Base-by-base conservation (phyloP, 83 land plant genomes). In the Picea abies region DNA sequence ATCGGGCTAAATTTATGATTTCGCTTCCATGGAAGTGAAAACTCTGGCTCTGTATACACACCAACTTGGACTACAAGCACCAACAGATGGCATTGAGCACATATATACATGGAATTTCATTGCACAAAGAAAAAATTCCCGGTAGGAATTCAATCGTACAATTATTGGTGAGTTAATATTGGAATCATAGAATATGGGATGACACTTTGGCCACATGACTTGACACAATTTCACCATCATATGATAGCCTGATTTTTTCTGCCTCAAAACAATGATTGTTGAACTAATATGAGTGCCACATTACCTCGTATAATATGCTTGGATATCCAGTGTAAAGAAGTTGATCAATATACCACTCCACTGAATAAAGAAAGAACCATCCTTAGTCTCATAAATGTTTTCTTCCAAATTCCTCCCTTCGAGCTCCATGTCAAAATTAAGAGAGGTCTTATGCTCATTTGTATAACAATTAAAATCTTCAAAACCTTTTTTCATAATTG, bases 261-360 rank as follows among this genome's bases (percentile, higher is more conserved):
- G 67, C 78, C 93, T 87, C 82, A 72, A 56, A 41, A 96, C 90
- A 23, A 96, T 93, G 11, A 96, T 82, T 29, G 92, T 92, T 49
- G 96, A 89, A 83, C 91, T 86, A 0, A 2, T 32, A 32, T 32
- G 35, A 32, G 35, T 32, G 35, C 35, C 35, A 32, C 35, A 32
- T 1, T 44, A 96, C 98, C 98, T 96, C 82, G 99, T 90, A 56
- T 98, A 98, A 80, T 98, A 96, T 68, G 97, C 99, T 91, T 98
- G 99, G 83, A 98, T 76, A 81, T 98, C 99, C 25, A 96, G 82
- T 32, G 96, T 94, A 26, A 76, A 4, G 79, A 90, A 94, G 64
- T 98, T 98, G 80, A 98, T 85, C 25, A 94, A 93, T 82, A 98
- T 84, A 76, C 99, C 99, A 89, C 95, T 93, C 99, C 99, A 98